phyloP scores from a whole-genome alignment of 2,329 filamentous ascomycete species.

The Thielaviopsis punctulata region DNA sequence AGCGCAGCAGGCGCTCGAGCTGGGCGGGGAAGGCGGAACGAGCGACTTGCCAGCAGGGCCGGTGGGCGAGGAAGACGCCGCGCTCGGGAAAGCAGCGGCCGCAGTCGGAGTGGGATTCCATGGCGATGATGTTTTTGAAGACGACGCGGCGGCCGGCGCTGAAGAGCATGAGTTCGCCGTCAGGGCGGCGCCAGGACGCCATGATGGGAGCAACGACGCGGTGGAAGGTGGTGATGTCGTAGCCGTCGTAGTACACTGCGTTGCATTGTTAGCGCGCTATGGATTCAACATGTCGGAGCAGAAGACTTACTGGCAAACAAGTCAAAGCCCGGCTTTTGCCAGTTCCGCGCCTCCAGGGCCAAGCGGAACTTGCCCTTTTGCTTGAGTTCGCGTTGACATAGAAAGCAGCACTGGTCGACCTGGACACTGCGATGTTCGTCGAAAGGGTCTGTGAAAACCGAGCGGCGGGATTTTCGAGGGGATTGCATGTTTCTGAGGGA shows the following conservation, averaged over 20 bases:
- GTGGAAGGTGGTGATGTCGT: constrained; percentile 9
- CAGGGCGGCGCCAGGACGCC: constrained; percentile 6
- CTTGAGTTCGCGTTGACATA: constrained; percentile 8
- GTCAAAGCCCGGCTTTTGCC: not conserved
- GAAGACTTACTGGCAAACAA: constrained; percentile 6
- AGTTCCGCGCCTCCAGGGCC: constrained; percentile 1
- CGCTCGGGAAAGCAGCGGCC: constrained; percentile 8
- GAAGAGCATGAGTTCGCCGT: constrained; percentile 7
- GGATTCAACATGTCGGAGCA: not conserved
- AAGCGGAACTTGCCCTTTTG: constrained; percentile 8
- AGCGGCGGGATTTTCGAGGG: constrained; percentile 3
- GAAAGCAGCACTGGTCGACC: constrained; percentile 10
- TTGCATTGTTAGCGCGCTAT: not conserved
- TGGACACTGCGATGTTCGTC: constrained; percentile 10
- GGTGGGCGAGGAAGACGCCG: constrained; percentile 9
- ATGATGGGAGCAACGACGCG: constrained; percentile 5
- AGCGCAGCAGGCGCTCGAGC: constrained; percentile 5
- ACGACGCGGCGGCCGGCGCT: constrained; percentile 7
- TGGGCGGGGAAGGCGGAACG: constrained; percentile 3
- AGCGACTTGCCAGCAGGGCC: constrained; percentile 10
- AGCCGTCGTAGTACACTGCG: constrained; percentile 9
- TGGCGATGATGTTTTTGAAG: constrained; percentile 11
- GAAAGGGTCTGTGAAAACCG: constrained; percentile 7
- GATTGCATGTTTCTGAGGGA: not conserved
- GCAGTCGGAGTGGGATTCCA: constrained; percentile 9